Evolutionary conservation across 2,329 filamentous ascomycete species (phyloP).

Genomic region (Sclerotinia sclerotiorum): DNA sequence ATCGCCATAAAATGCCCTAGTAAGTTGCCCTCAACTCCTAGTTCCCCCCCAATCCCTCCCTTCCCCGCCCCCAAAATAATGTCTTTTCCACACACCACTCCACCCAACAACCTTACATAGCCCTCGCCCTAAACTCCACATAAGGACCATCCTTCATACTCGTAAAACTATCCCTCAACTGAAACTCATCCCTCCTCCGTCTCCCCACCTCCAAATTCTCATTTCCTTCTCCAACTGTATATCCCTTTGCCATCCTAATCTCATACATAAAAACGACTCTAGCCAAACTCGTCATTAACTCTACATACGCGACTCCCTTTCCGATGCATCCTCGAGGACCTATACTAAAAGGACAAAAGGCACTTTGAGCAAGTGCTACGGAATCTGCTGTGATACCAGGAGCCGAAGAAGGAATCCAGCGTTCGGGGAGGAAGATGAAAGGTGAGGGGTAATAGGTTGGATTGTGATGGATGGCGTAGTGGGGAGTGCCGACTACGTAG

Average conservation of each 20-base stretch:
- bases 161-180: conserved; percentile 71
- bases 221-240: conserved; percentile 54
- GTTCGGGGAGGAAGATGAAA: conserved; percentile 46
- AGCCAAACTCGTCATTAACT: conserved; percentile 32
- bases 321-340: conserved; percentile 37
- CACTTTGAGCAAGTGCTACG: conserved; percentile 29
- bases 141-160: conserved; percentile 70
- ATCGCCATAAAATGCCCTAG: too few relatives aligned
- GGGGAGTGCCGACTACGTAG: conserved; percentile 46
- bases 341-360: conserved; percentile 35
- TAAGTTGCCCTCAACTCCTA: background rate
- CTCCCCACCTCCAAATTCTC: conserved; percentile 53
- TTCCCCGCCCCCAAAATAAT: too few relatives aligned
- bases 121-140: conserved; percentile 56
- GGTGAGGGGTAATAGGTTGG: conserved; percentile 46
- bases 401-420: conserved; percentile 44
- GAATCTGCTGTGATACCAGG: conserved; percentile 29
- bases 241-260: conserved; percentile 33
- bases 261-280: conserved; percentile 33
- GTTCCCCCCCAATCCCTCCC: background rate
- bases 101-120: background rate
- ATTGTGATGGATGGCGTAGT: conserved; percentile 49
- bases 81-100: background rate
- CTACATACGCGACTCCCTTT: conserved; percentile 33
- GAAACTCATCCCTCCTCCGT: conserved; percentile 60